Base-by-base conservation (phyloP, 495 filamentous ascomycete genomes). In the Neurospora sp. region DNA sequence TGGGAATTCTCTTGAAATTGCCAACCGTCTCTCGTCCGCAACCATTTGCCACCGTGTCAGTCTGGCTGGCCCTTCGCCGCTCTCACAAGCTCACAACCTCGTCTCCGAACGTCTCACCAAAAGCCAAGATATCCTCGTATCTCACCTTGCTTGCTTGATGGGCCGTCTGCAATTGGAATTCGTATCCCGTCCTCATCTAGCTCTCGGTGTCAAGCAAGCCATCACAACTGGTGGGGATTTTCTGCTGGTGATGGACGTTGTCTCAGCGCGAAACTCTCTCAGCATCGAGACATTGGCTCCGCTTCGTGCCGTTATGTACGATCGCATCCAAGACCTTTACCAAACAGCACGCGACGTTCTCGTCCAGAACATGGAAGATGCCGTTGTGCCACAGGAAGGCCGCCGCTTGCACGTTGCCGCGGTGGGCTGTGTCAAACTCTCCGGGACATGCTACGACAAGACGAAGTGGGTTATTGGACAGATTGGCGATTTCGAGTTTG, bases 401-500 rank as follows among this genome's bases (percentile, higher is more conserved):
- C 91, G 89, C 75, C 88, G 90, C 18, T 85, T 98, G 72, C 88
- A 96, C 40, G 86, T 86, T 38, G 92, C 94, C 20, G 95, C 96
- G 42, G 98, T 94, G 7, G 90, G 90, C 66, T 98, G 96, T 82
- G 94, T 98, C 44, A 90, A 93, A 72, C 90, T 92, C 40, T 93
- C 94, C 70, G 94, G 94, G 18, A 94, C 97, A 76, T 98, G 96
- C 79, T 90, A 96, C 27, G 90, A 90, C 6, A 94, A 94, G 80
- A 91, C 94, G 35, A 93, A 92, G 76, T 85, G 88, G 81, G 90
- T 97, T 44, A 91, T 99, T 73, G 94, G 97, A 82, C 86, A 91
- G 69, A 93, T 96, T 75, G 96, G 96, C 31, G 96, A 99, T 81
- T 97, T 99, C 77, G 94, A 97, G 78, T 88, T 97, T 72, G 91